Conservation (phyloP, 306 rosid genomes). For the Alnus glutinosa region DNA sequence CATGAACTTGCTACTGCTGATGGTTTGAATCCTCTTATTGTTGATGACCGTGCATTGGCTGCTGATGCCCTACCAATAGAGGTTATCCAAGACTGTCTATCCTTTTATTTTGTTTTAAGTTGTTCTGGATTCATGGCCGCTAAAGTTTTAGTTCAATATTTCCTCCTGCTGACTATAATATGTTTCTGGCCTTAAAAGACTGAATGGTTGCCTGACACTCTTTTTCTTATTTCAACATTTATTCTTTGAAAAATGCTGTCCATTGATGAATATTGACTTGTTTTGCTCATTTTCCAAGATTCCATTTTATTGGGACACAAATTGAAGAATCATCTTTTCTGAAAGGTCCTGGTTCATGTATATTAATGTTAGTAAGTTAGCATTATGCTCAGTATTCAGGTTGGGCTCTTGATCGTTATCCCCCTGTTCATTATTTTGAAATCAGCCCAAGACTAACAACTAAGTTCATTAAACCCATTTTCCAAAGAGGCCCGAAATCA, state of each 20-base stretch:
- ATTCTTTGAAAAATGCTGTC: neutral
- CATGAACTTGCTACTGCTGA: constrained; percentile 94
- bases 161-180: neutral
- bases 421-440: neutral
- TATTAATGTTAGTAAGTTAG: neutral
- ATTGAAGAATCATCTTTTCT: neutral
- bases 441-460: no score
- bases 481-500: no score
- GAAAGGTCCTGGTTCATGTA: neutral
- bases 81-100: constrained; percentile 42
- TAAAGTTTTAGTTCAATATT: neutral
- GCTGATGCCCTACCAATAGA: constrained; percentile 77
- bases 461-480: no score
- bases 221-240: neutral
- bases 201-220: neutral
- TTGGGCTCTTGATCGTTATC: neutral
- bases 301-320: neutral
- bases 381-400: neutral
- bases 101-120: neutral
- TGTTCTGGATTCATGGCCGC: neutral
- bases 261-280: neutral
- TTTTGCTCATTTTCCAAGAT: neutral
- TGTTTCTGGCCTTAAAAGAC: neutral
- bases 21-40: constrained; percentile 77
- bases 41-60: constrained; percentile 70